Conservation (phyloP, 1,284 basidiomycete genomes). For the Pseudozyma sp. region DNA sequence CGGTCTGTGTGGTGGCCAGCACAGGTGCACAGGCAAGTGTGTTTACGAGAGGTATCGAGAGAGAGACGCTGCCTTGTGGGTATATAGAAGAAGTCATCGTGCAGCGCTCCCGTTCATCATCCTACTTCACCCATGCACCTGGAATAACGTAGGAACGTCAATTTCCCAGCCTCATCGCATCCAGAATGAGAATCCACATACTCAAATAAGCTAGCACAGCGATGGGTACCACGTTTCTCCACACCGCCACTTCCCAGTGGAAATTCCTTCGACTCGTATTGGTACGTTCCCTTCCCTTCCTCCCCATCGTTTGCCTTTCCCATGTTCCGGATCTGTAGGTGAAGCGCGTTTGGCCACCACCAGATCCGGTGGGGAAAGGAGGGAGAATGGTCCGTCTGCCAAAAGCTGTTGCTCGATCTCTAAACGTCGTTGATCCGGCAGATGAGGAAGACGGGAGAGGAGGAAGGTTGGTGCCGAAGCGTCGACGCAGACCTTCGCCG, state of each 20-base stretch:
- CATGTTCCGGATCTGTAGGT: constrained; percentile 22
- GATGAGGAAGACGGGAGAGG: neutral
- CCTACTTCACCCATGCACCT: neutral
- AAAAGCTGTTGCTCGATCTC: neutral
- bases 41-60: too few species aligned
- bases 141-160: neutral
- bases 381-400: constrained; percentile 20
- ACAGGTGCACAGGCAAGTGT: too few species aligned
- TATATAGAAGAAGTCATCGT: too few species aligned
- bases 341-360: constrained; percentile 19
- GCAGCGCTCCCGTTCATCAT: neutral
- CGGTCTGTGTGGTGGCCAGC: too few species aligned
- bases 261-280: constrained; percentile 56
- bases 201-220: constrained; percentile 60
- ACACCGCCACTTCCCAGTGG: constrained; percentile 67
- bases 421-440: neutral
- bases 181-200: constrained; percentile 60
- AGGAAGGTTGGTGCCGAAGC: neutral
- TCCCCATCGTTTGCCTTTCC: neutral
- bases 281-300: constrained; percentile 15
- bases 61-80: too few species aligned
- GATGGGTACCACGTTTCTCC: constrained; percentile 65
- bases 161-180: constrained; percentile 36
- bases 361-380: constrained; percentile 13
- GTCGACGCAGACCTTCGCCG: constrained; percentile 15